These are phyloP conservation scores for Friedmanniomyces simplex DNA, from an alignment of 495 filamentous ascomycete genomes.

Conservation along the genomic window DNA sequence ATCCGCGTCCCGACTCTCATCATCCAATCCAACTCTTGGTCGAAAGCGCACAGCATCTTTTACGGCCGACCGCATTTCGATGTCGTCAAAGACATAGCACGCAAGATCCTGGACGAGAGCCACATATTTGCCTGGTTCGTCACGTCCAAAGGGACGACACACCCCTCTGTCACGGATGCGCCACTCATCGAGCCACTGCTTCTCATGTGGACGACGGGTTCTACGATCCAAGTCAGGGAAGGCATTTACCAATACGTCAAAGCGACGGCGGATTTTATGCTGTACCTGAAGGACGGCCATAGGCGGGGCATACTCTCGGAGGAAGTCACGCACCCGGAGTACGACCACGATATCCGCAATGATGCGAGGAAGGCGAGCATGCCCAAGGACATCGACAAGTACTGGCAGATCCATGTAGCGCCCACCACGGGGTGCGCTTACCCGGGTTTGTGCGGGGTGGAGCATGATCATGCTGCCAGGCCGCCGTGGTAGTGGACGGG, in stretches of 20 bases:
- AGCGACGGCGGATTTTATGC: conserved; percentile 18
- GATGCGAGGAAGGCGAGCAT: conserved; percentile 10
- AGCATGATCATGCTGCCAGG: background rate
- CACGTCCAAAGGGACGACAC: conserved; percentile 40
- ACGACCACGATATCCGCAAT: conserved; percentile 9
- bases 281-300: conserved; percentile 10
- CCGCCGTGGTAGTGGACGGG: background rate
- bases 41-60: conserved; percentile 35
- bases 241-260: conserved; percentile 20
- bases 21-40: conserved; percentile 44
- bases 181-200: conserved; percentile 42
- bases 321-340: conserved; percentile 19
- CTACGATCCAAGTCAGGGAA: conserved; percentile 25
- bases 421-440: conserved; percentile 6
- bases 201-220: conserved; percentile 40
- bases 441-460: conserved; percentile 12
- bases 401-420: conserved; percentile 21
- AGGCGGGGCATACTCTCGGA: conserved; percentile 16
- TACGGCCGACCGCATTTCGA: conserved; percentile 44
- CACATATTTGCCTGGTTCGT: conserved; percentile 40
- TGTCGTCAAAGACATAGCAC: conserved; percentile 37
- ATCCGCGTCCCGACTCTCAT: conserved; percentile 41
- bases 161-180: conserved; percentile 45
- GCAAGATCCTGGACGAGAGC: conserved; percentile 6
- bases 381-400: conserved; percentile 15